Evolutionary conservation across 805 yeast species (phyloP), one percentile per base, ranked within the genome.

Genomic region (Lipomyces sp.): DNA sequence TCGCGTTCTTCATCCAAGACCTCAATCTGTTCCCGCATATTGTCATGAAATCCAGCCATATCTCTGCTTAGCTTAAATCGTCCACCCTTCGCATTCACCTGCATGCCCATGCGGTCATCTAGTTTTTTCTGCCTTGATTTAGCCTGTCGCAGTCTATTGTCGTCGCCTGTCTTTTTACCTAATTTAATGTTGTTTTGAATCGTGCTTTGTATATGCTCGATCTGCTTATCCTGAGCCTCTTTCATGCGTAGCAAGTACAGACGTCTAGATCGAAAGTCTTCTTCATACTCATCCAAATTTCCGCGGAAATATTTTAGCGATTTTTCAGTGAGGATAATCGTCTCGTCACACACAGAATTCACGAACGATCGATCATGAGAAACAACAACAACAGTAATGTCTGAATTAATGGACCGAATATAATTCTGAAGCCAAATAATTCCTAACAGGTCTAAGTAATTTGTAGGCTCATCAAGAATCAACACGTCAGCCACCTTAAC

Each of bases 381-480:
- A 53, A 53, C 57, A 29, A 53, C n/a, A 30, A 53, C 35, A 32
- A 53, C 18, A 4, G 57, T 53, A 18, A 39, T 30, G 8, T 33
- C 57, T 24, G 54, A 8, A 30, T 4, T 32, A 15, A 53, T n/a
- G 24, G 34, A 29, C 15, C 33, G 18, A 13, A 53, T 13, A 7
- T 53, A 32, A 8, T 32, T 53, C 42, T 53, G 37, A 7, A 53
- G 7, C 57, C 57, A 53, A 32, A 53, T 29, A 30, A 53, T 53
- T 11, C 57, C 57, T n/a, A 29, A 33, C 37, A 53, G 89, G 80
- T 94, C 99, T 81, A 94, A 84, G 83, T 94, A 94, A 82, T 94
- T 94, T 75, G 98, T 94, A 78, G 99, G 99, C 85, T 94, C 99
- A 80, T 94, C 99, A 69, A 94, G 84, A 54, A 94, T 98, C 70